Conservation (phyloP, 768 basidiomycete genomes). For the Podaxis pistillaris region DNA sequence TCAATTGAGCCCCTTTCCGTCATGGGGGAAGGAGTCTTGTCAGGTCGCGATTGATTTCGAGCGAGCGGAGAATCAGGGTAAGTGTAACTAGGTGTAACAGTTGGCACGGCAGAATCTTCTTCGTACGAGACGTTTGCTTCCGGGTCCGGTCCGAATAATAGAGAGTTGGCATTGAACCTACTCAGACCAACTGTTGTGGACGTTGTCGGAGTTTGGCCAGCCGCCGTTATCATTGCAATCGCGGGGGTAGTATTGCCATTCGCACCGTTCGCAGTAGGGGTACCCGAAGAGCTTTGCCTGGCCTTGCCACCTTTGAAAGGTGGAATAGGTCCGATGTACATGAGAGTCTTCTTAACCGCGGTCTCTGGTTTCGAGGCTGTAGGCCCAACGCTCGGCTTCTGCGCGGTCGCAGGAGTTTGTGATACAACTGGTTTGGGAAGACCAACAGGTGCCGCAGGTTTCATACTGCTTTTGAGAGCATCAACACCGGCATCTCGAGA, state of each 20-base stretch:
- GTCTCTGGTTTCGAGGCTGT: constrained; percentile 19
- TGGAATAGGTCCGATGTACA: constrained; percentile 89
- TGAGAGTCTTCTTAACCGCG: constrained; percentile 50
- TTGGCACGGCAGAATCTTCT: too few relatives aligned
- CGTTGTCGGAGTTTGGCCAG: constrained; percentile 8
- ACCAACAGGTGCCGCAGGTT: constrained; percentile 28
- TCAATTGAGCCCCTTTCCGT: too few relatives aligned
- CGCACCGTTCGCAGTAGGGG: constrained; percentile 16
- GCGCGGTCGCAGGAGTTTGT: constrained; percentile 19
- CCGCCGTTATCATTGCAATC: constrained; percentile 22
- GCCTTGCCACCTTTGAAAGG: constrained; percentile 74
- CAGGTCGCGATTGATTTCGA: too few relatives aligned
- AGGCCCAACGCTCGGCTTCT: constrained; percentile 25
- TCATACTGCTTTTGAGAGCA: constrained; percentile 21
- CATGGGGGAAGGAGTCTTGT: too few relatives aligned
- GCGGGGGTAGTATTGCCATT: constrained; percentile 20
- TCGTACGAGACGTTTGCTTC: too few relatives aligned
- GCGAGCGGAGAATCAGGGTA: too few relatives aligned
- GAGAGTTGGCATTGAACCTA: too few relatives aligned
- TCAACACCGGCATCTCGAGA: constrained; percentile 41
- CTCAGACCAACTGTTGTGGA: too few relatives aligned
- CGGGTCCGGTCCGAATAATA: too few relatives aligned
- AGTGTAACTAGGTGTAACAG: too few relatives aligned
- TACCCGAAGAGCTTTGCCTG: constrained; percentile 19
- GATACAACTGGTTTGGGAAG: constrained; percentile 20